phyloP scores from a whole-genome alignment of 2,329 filamentous ascomycete species.

The Pezicula carpinea region DNA sequence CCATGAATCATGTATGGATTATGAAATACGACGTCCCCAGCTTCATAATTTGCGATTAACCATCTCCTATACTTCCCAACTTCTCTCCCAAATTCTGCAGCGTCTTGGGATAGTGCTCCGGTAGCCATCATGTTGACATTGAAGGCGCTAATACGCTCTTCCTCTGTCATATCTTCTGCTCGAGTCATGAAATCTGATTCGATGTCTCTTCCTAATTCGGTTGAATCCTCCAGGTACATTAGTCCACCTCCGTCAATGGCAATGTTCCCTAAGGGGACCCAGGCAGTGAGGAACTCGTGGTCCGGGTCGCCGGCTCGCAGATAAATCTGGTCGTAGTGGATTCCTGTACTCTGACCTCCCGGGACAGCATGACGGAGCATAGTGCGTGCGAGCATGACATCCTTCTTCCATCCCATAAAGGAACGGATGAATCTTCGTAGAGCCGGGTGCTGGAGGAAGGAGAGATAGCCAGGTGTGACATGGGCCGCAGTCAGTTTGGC shows the following conservation, averaged over 20 bases:
- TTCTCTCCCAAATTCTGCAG: neutral
- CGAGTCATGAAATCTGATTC: neutral
- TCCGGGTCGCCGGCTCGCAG: constrained; percentile 42
- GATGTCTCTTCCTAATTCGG: neutral
- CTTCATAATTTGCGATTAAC: constrained; percentile 30
- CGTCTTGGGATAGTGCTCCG: neutral
- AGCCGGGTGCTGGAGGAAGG: constrained; percentile 34
- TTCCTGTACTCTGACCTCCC: constrained; percentile 44
- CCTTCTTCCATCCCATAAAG: constrained; percentile 50
- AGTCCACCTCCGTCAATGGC: constrained; percentile 50
- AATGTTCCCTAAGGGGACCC: constrained; percentile 48
- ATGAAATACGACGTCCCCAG: constrained; percentile 36
- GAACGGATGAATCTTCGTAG: constrained; percentile 44
- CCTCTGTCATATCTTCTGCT: neutral
- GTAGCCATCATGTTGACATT: neutral
- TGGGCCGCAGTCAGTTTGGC: neutral
- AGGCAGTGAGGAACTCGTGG: constrained; percentile 43
- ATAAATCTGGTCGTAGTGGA: constrained; percentile 52
- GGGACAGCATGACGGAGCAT: constrained; percentile 46
- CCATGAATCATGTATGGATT: constrained; percentile 35
- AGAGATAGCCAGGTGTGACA: neutral
- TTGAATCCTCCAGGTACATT: constrained; percentile 51
- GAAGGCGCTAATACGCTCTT: neutral
- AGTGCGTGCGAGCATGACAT: constrained; percentile 49
- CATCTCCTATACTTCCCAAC: constrained; percentile 17